These are phyloP conservation scores for Kwoniella sp. DNA, from an alignment of 768 basidiomycete species.

Conservation along the genomic window DNA sequence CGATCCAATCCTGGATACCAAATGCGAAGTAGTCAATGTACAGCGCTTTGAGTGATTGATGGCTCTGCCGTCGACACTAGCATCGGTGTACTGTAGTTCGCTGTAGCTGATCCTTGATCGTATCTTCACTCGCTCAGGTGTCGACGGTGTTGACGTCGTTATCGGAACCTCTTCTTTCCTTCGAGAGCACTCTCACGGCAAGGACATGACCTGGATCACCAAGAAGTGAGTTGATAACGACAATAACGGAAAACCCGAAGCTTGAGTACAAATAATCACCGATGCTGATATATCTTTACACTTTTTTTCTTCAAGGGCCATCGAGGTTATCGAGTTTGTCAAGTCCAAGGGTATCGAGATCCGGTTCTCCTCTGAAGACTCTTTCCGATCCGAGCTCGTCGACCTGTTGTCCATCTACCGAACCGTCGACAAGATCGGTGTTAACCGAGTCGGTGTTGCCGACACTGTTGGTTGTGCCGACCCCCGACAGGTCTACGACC, in stretches of 20 bases:
- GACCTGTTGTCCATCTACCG: constrained; percentile 98
- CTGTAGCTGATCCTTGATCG: not conserved
- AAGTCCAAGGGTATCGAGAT: constrained; percentile 99
- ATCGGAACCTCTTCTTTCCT: constrained; percentile 99
- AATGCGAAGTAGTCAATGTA: too few species aligned
- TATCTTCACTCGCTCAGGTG: constrained; percentile 62
- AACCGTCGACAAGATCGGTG: constrained; percentile 98
- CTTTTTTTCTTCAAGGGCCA: constrained; percentile 64
- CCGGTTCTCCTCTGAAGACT: constrained; percentile 98
- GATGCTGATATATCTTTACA: too few species aligned
- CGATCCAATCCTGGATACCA: too few species aligned
- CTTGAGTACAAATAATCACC: too few species aligned
- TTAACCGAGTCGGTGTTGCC: constrained; percentile 97
- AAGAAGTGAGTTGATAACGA: constrained; percentile 59
- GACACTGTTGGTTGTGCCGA: constrained; percentile 99
- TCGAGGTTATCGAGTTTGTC: constrained; percentile 98
- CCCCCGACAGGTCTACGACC: constrained; percentile 96
- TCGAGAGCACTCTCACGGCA: constrained; percentile 98
- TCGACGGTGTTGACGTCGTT: constrained; percentile 98
- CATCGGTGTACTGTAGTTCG: too few species aligned
- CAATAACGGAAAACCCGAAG: too few species aligned
- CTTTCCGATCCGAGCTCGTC: constrained; percentile 98
- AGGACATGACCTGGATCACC: constrained; percentile 99
- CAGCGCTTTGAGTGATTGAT: too few species aligned
- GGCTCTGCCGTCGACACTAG: too few species aligned